Evolutionary conservation across 2,329 filamentous ascomycete species (phyloP).

Genomic region (Aphanocladium album): DNA sequence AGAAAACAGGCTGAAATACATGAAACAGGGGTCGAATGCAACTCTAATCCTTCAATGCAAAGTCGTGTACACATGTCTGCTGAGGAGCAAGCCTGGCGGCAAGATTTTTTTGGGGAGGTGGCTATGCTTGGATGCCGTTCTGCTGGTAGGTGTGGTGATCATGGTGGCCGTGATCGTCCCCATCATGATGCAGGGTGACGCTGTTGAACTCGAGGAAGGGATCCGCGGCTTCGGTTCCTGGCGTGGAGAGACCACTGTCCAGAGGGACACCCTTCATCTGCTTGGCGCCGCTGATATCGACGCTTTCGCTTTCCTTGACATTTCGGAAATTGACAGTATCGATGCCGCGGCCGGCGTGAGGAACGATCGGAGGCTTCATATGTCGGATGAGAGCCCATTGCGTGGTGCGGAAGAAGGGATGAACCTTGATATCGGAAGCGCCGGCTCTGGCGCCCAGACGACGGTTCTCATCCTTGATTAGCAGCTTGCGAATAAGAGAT

Average conservation of each 20-base stretch:
- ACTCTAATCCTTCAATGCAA: conserved; percentile 9
- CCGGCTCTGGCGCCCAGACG: conserved; percentile 90
- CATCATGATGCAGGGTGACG: conserved; percentile 94
- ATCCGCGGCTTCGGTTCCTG: conserved; percentile 75
- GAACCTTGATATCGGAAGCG: conserved; percentile 92
- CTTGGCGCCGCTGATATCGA: conserved; percentile 68
- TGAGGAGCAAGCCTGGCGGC: conserved; percentile 17
- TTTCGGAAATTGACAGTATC: conserved; percentile 97
- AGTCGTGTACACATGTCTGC: conserved; percentile 13
- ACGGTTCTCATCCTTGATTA: conserved; percentile 96
- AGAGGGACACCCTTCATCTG: conserved; percentile 70
- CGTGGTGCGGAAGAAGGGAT: conserved; percentile 92
- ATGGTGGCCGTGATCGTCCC: conserved; percentile 58
- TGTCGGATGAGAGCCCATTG: conserved; percentile 97
- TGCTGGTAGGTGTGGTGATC: conserved; percentile 22
- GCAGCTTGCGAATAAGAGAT: conserved; percentile 87
- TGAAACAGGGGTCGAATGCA: not conserved
- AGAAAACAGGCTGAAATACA: conserved; percentile 9
- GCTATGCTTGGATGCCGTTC: conserved; percentile 17
- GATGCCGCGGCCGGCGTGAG: conserved; percentile 80
- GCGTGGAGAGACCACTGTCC: conserved; percentile 80
- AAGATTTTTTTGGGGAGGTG: not conserved
- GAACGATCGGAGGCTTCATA: conserved; percentile 96
- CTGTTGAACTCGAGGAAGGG: conserved; percentile 99
- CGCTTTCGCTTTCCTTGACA: conserved; percentile 93